Percentiles rank a stretch among this genome's conserved stretches.
Conservation (phyloP, 2,329 filamentous ascomycete species). For the Diaporthe amygdali region DNA sequence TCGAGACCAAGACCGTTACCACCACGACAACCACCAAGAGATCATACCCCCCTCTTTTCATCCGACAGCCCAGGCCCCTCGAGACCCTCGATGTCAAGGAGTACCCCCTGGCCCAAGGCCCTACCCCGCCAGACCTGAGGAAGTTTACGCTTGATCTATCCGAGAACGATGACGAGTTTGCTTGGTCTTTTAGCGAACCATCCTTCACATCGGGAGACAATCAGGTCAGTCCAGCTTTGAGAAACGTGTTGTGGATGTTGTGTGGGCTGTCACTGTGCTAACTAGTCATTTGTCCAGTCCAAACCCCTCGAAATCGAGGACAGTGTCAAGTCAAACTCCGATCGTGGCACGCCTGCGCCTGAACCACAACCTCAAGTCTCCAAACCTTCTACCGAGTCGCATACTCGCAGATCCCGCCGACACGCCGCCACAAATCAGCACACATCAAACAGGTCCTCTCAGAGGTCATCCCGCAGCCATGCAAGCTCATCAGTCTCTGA, state of each 20-base stretch:
- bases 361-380: slow-evolving; percentile 33
- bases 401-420: slow-evolving; percentile 38
- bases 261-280: not conserved
- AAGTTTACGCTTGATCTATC: slow-evolving; percentile 76
- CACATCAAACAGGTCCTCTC: slow-evolving; percentile 37
- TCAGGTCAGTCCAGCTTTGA: slow-evolving; percentile 12
- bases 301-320: slow-evolving; percentile 25
- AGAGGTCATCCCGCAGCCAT: slow-evolving; percentile 35
- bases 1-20: slow-evolving; percentile 77
- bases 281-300: not conserved
- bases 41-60: slow-evolving; percentile 83
- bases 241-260: not conserved
- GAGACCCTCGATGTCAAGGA: slow-evolving; percentile 82
- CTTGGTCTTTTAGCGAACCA: slow-evolving; percentile 25
- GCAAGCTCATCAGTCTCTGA: slow-evolving; percentile 41
- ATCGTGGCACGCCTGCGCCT: slow-evolving; percentile 37
- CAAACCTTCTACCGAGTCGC: slow-evolving; percentile 33
- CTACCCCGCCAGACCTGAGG: slow-evolving; percentile 79
- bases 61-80: slow-evolving; percentile 74
- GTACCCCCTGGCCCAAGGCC: slow-evolving; percentile 84
- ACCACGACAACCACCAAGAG: slow-evolving; percentile 89
- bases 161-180: slow-evolving; percentile 57
- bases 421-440: slow-evolving; percentile 40
- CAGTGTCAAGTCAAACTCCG: slow-evolving; percentile 36
- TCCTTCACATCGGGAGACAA: slow-evolving; percentile 10